Evolutionary conservation across 2,329 filamentous ascomycete genomes (phyloP).

Genomic region (Hymenoscyphus occultus): DNA sequence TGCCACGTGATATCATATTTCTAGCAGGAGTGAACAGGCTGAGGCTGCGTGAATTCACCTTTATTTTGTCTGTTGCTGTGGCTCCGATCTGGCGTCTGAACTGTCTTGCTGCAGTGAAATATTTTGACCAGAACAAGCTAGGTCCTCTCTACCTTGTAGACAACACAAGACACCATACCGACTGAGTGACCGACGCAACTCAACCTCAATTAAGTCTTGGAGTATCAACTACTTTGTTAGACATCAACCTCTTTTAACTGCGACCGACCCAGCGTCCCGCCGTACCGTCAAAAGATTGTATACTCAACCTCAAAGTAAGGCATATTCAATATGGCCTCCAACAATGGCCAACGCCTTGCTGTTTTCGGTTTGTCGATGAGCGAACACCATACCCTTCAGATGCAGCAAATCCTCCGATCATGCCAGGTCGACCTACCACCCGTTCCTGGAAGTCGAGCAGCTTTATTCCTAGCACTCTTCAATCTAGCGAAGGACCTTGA

Average conservation of each 20-base stretch:
- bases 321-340: conserved; percentile 16
- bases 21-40: too few relatives aligned
- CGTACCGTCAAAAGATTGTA: background rate
- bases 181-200: too few relatives aligned
- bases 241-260: background rate
- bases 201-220: too few relatives aligned
- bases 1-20: too few relatives aligned
- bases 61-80: too few relatives aligned
- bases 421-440: conserved; percentile 18
- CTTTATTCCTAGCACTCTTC: conserved; percentile 18
- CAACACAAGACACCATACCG: too few relatives aligned
- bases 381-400: conserved; percentile 25
- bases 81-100: too few relatives aligned
- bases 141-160: too few relatives aligned
- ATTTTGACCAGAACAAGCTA: too few relatives aligned
- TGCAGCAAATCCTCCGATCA: conserved; percentile 25
- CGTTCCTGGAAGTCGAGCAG: conserved; percentile 13
- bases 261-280: background rate
- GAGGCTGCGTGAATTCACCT: too few relatives aligned
- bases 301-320: background rate
- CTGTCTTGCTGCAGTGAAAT: too few relatives aligned
- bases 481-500: conserved; percentile 18
- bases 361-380: conserved; percentile 28
- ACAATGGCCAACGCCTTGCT: conserved; percentile 17
- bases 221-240: background rate